phyloP scores from a whole-genome alignment of 257 asterid genomes.

The Solanum tarapatanum region DNA sequence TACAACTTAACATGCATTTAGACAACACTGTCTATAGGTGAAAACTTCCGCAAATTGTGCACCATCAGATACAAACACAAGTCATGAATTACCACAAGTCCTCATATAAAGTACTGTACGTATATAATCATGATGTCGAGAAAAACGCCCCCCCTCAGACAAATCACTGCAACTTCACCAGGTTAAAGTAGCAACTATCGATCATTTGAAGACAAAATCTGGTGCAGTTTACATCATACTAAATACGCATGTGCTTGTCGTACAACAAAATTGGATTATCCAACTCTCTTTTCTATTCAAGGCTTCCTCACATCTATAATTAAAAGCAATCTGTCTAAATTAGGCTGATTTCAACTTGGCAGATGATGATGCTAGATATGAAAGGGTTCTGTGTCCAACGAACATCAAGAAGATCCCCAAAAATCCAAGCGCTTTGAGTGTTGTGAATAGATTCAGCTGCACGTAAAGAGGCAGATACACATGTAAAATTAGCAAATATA shows the following conservation, averaged over 20 bases:
- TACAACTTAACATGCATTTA: not conserved
- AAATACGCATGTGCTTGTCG: not conserved
- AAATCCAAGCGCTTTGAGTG: slow-evolving; percentile 79
- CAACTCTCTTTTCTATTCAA: not conserved
- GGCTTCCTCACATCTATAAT: not conserved
- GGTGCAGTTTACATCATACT: not conserved
- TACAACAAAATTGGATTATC: not conserved
- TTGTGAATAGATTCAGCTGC: slow-evolving; percentile 91
- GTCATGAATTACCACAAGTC: not conserved
- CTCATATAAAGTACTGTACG: not conserved
- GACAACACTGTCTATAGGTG: not conserved
- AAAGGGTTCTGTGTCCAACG: slow-evolving; percentile 81
- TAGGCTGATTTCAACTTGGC: slow-evolving; percentile 81
- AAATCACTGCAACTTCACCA: not conserved
- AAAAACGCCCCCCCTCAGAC: not conserved
- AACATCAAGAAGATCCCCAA: slow-evolving; percentile 80
- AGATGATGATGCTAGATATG: slow-evolving; percentile 69
- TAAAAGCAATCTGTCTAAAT: not conserved
- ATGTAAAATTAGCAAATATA: not conserved
- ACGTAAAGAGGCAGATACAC: not conserved
- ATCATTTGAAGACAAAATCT: not conserved
- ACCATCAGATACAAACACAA: not conserved
- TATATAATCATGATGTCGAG: not conserved
- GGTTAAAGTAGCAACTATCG: not conserved
- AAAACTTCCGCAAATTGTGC: not conserved